Evolutionary conservation across 2,329 filamentous ascomycete species (phyloP), one percentile per base, ranked within the genome.

Genomic region (Penicillium sp.): DNA sequence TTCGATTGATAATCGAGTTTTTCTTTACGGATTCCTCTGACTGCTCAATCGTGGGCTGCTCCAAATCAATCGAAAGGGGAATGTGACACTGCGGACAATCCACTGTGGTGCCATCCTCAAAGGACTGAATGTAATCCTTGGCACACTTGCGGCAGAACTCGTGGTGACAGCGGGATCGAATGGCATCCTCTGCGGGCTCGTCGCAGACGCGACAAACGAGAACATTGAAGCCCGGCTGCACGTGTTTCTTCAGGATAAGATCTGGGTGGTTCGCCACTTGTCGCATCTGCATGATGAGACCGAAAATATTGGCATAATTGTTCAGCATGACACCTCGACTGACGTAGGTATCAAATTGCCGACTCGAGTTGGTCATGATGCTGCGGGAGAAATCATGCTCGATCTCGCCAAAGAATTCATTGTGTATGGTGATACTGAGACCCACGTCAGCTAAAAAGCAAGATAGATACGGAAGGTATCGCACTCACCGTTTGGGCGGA

Each of bases 251-350:
- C 55, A 97, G 74, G 44, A 99, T 88, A 31, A 99, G 74, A 73
- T 99, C 94, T 0, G 94, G 94, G 68, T 99, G 94, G 61, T 99
- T 94, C 7, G 94, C 91, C 24, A 96, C 90, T 75, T 99, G 94
- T 49, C 94, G 88, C 92, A 99, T 97, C 72, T 96, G 92, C 90
- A 97, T 97, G 67, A 99, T 96, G 49, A 99, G 81, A 67, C 92
- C 92, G 65, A 99, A 99, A 59, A 99, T 97, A 70, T 99, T 99
- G 76, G 94, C 94, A 63, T 97, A 97, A 69, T 96, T 96, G 78
- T 97, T 91, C 55, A 99, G 81, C 72, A 99, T 84, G 18, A 97
- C 92, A 76, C 91, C 92, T 57, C 91, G 89, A 16, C 90, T 88
- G 33, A 97, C 94, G 61, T 97, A 99, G 0, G 92, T 97, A 66